These are phyloP conservation scores for Phytophthora litchii DNA, from an alignment of 352 stramenopile species.

Conservation along the genomic window DNA sequence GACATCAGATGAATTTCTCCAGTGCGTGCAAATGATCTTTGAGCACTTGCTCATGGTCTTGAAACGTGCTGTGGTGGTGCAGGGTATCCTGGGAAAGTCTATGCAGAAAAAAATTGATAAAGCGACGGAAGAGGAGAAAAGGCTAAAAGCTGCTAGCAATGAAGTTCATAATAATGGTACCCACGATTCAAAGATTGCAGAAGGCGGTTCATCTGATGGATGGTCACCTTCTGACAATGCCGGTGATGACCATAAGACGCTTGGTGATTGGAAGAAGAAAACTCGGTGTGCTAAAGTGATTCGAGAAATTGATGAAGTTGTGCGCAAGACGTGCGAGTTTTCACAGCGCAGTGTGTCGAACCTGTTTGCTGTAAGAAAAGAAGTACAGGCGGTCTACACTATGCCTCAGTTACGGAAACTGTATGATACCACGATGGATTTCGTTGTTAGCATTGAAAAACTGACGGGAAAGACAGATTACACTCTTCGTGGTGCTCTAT, in stretches of 20 bases:
- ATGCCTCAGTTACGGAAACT: slow-evolving; percentile 94
- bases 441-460: slow-evolving; percentile 93
- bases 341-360: slow-evolving; percentile 88
- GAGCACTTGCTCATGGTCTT: slow-evolving; percentile 86
- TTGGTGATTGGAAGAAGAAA: slow-evolving; percentile 83
- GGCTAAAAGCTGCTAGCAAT: slow-evolving; percentile 15
- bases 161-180: slow-evolving; percentile 18
- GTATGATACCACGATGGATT: slow-evolving; percentile 94
- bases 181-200: slow-evolving; percentile 13
- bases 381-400: slow-evolving; percentile 86
- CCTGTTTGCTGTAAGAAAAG: slow-evolving; percentile 86
- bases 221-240: slow-evolving; percentile 54
- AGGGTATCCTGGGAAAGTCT: slow-evolving; percentile 67
- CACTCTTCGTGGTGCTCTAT: slow-evolving; percentile 91
- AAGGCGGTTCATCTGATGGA: slow-evolving; percentile 11
- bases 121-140: slow-evolving; percentile 46
- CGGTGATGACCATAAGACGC: slow-evolving; percentile 52
- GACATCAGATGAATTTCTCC: slow-evolving; percentile 84
- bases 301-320: slow-evolving; percentile 83
- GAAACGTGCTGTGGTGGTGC: slow-evolving; percentile 78
- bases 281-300: slow-evolving; percentile 75
- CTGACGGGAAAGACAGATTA: slow-evolving; percentile 92
- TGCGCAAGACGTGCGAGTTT: slow-evolving; percentile 88
- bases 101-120: slow-evolving; percentile 80
- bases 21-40: slow-evolving; percentile 91